Percentiles rank a stretch among this genome's conserved stretches.
Conservation (phyloP, 306 rosid species). For the Abrus precatorius region DNA sequence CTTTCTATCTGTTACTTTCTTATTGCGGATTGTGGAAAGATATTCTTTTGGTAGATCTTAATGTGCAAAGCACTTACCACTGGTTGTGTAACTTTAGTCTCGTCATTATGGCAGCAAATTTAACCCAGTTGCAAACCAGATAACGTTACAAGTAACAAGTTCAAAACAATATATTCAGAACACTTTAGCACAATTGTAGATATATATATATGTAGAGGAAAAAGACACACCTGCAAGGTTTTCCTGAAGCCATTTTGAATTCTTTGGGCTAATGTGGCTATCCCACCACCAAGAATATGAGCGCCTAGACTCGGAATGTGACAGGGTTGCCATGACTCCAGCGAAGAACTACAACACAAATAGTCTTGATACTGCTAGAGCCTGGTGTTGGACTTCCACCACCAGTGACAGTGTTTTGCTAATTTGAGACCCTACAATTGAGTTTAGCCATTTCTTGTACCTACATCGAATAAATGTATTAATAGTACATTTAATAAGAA, state of each 20-base stretch:
- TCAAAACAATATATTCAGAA: slow-evolving; percentile 29
- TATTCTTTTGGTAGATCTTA: not conserved
- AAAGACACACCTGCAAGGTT: slow-evolving; percentile 82
- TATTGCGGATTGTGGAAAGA: slow-evolving; percentile 14
- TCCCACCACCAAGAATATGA: slow-evolving; percentile 99
- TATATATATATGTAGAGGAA: not conserved
- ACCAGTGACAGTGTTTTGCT: slow-evolving; percentile 26
- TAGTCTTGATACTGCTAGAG: slow-evolving; percentile 58
- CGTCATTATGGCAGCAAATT: slow-evolving; percentile 20
- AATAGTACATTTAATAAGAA: slow-evolving; percentile 15
- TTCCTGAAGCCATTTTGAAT: slow-evolving; percentile 98
- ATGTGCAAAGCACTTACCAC: slow-evolving; percentile 25
- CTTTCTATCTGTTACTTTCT: slow-evolving; percentile 13
- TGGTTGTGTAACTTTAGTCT: slow-evolving; percentile 21
- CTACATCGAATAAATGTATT: slow-evolving; percentile 47
- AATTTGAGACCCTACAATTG: slow-evolving; percentile 39
- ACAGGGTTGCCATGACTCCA: slow-evolving; percentile 75
- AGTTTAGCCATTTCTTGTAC: slow-evolving; percentile 44
- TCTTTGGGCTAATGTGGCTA: slow-evolving; percentile 90
- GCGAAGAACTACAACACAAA: slow-evolving; percentile 57
- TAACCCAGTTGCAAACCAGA: slow-evolving; percentile 12
- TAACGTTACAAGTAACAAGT: not conserved
- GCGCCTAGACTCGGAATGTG: slow-evolving; percentile 79
- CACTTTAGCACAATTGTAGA: not conserved
- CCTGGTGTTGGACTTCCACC: slow-evolving; percentile 52